A percentile compares a stretch with the other conserved stretches of the same genome.
phyloP scores from a whole-genome alignment of 495 filamentous ascomycete genomes.

The Monascus purpureus region DNA sequence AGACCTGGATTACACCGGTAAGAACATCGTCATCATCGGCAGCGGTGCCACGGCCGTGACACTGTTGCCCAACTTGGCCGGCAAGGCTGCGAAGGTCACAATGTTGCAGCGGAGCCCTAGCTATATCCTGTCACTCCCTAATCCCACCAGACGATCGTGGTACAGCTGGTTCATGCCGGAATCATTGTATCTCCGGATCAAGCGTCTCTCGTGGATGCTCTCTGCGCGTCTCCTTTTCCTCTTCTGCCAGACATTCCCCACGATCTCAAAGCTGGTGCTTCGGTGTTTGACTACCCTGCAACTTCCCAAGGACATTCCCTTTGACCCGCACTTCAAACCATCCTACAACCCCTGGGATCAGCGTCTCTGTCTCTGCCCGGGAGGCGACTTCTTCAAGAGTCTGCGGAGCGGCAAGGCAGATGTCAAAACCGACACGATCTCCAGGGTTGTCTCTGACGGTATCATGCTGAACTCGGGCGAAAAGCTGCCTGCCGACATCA shows the following conservation, averaged over 20 bases:
- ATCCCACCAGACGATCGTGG: slow-evolving; percentile 17
- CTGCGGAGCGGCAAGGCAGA: slow-evolving; percentile 42
- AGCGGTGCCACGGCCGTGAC: slow-evolving; percentile 45
- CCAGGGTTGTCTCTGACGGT: slow-evolving; percentile 42
- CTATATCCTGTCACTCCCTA: slow-evolving; percentile 41
- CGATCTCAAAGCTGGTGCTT: slow-evolving; percentile 31
- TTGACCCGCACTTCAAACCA: slow-evolving; percentile 59
- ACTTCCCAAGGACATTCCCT: slow-evolving; percentile 40
- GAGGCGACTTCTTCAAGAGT: slow-evolving; percentile 56
- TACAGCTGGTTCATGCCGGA: slow-evolving; percentile 28
- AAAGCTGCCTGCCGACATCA: slow-evolving; percentile 49
- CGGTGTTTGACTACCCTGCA: slow-evolving; percentile 21
- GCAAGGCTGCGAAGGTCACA: slow-evolving; percentile 31
- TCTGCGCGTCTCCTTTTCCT: slow-evolving; percentile 33
- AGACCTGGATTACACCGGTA: slow-evolving; percentile 31
- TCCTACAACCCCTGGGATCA: slow-evolving; percentile 62
- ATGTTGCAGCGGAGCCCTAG: slow-evolving; percentile 47
- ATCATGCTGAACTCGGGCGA: slow-evolving; percentile 45
- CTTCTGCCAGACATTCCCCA: slow-evolving; percentile 45
- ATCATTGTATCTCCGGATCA: slow-evolving; percentile 19
- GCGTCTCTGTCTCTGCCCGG: slow-evolving; percentile 55
- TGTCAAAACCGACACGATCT: slow-evolving; percentile 56
- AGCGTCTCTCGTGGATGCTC: slow-evolving; percentile 33
- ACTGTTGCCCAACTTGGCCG: slow-evolving; percentile 30
- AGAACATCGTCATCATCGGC: slow-evolving; percentile 42